phyloP scores from a whole-genome alignment of 1,139 yeast genomes.

The Suhomyces ambrosiae region DNA sequence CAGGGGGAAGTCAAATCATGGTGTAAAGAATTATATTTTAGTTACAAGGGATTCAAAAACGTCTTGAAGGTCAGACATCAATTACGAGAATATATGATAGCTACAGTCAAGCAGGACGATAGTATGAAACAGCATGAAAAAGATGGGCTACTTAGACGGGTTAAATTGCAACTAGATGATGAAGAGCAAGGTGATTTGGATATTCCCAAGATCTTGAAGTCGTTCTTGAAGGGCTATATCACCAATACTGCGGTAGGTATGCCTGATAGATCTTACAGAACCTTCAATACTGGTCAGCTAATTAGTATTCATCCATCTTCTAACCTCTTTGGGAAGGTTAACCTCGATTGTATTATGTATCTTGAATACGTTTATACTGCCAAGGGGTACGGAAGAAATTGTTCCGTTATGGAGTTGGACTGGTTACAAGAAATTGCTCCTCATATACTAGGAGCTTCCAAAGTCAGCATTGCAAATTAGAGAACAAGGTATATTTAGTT shows the following conservation, averaged over 20 bases:
- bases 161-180: constrained; percentile 31
- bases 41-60: constrained; percentile 77
- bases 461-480: constrained; percentile 30
- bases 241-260: constrained; percentile 89
- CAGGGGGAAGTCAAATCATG: constrained; percentile 64
- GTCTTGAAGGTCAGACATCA: constrained; percentile 78
- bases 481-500: too few species aligned
- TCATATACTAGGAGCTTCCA: constrained; percentile 54
- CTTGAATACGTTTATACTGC: constrained; percentile 92
- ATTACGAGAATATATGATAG: constrained; percentile 67
- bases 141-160: constrained; percentile 29
- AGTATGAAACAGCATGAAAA: constrained; percentile 29
- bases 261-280: constrained; percentile 92
- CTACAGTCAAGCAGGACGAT: constrained; percentile 45
- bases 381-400: constrained; percentile 89
- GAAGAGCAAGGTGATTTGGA: constrained; percentile 37
- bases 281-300: constrained; percentile 76
- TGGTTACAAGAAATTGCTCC: constrained; percentile 91
- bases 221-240: constrained; percentile 80
- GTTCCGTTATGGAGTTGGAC: constrained; percentile 75
- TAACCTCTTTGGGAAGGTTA: constrained; percentile 73
- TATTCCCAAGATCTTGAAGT: constrained; percentile 64
- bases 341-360: constrained; percentile 87
- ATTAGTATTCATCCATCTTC: constrained; percentile 94
- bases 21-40: constrained; percentile 80